Conservation (phyloP, 1,284 basidiomycete species). For the Marasmius oreades region DNA sequence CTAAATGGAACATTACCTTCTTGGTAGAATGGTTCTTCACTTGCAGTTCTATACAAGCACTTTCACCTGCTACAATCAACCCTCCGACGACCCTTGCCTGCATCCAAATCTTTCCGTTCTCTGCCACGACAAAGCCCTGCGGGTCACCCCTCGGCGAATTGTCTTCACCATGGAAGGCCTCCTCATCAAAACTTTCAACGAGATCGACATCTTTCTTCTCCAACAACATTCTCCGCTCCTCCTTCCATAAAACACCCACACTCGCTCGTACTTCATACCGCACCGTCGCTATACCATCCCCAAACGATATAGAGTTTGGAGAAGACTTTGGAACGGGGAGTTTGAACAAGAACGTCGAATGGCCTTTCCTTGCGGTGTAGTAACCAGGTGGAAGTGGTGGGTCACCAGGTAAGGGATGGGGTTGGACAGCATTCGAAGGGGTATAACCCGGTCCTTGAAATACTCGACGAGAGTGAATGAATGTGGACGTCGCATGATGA, state of each 20-base stretch:
- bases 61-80: slow-evolving; percentile 61
- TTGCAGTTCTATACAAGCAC: slow-evolving; percentile 66
- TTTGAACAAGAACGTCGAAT: slow-evolving; percentile 71
- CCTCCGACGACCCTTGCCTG: slow-evolving; percentile 63
- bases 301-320: slow-evolving; percentile 68
- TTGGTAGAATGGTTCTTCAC: slow-evolving; percentile 76
- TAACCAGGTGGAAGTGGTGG: slow-evolving; percentile 58
- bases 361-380: slow-evolving; percentile 63
- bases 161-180: slow-evolving; percentile 29
- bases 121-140: slow-evolving; percentile 62
- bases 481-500: slow-evolving; percentile 73
- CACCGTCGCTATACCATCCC: slow-evolving; percentile 59
- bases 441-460: slow-evolving; percentile 79
- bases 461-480: slow-evolving; percentile 60
- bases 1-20: slow-evolving; percentile 45
- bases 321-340: slow-evolving; percentile 62
- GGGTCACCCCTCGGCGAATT: slow-evolving; percentile 29
- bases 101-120: slow-evolving; percentile 74
- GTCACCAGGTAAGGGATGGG: slow-evolving; percentile 49
- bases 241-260: slow-evolving; percentile 69
- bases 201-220: slow-evolving; percentile 61
- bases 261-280: slow-evolving; percentile 69
- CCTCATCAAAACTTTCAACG: slow-evolving; percentile 44
- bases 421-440: slow-evolving; percentile 73
- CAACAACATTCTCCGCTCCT: slow-evolving; percentile 61